Evolutionary conservation across 768 basidiomycete species (phyloP).

Genomic region (Pleurotus giganteus): DNA sequence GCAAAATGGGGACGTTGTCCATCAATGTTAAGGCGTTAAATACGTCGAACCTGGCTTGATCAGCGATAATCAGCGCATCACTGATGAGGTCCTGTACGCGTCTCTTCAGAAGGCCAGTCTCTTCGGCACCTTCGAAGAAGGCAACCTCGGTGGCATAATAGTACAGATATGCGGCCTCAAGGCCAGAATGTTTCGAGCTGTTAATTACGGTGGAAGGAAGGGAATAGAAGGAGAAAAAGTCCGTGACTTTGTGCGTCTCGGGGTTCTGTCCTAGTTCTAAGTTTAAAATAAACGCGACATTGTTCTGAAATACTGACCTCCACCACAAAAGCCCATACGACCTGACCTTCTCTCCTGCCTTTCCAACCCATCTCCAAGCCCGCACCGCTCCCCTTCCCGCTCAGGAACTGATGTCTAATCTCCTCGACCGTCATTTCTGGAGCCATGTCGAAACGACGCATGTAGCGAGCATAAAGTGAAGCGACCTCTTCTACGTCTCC

Average conservation of each 20-base stretch:
- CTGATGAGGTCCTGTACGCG: slow-evolving; percentile 70
- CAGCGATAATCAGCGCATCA: slow-evolving; percentile 81
- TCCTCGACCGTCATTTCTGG: slow-evolving; percentile 78
- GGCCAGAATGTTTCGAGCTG: slow-evolving; percentile 61
- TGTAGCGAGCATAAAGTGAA: slow-evolving; percentile 71
- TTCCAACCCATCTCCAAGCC: slow-evolving; percentile 50
- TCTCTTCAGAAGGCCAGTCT: slow-evolving; percentile 60
- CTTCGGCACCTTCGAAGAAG: slow-evolving; percentile 59
- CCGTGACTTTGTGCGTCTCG: slow-evolving; percentile 79
- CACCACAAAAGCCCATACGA: slow-evolving; percentile 95
- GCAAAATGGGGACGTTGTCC: slow-evolving; percentile 85
- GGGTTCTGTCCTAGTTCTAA: slow-evolving; percentile 59
- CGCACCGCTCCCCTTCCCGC: slow-evolving; percentile 69
- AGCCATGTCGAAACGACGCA: slow-evolving; percentile 82
- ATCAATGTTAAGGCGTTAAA: slow-evolving; percentile 94
- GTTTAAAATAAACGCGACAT: background rate
- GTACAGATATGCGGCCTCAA: slow-evolving; percentile 94
- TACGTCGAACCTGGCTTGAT: slow-evolving; percentile 89
- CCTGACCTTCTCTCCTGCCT: slow-evolving; percentile 60
- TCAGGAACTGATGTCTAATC: slow-evolving; percentile 82
- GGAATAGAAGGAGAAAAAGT: slow-evolving; percentile 96
- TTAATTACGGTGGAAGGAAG: slow-evolving; percentile 92
- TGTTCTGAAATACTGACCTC: slow-evolving; percentile 53
- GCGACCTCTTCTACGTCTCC: slow-evolving; percentile 70
- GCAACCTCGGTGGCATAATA: slow-evolving; percentile 89